Percentiles rank a stretch among this genome's conserved stretches.
Conservation (phyloP, 371 early-diverging fungal species). For the Mortierella sp. region DNA sequence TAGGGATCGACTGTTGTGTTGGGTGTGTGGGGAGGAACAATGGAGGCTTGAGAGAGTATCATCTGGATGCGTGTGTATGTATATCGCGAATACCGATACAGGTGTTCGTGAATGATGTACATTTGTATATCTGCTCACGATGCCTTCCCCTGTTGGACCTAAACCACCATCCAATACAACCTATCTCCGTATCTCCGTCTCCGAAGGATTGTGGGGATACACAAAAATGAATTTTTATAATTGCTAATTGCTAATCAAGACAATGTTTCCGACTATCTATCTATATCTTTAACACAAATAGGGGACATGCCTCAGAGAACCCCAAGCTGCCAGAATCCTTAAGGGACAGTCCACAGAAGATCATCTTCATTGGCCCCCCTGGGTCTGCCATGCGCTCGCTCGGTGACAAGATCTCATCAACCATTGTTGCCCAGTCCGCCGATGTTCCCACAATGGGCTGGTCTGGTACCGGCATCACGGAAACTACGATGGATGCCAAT, state of each 20-base stretch:
- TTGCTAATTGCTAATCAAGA: constrained; percentile 32
- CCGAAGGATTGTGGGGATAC: neutral
- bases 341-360: constrained; percentile 78
- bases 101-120: neutral
- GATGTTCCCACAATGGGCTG: constrained; percentile 97
- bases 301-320: constrained; percentile 99
- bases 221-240: constrained; percentile 7
- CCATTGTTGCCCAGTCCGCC: constrained; percentile 97
- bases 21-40: neutral
- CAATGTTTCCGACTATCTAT: neutral
- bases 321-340: constrained; percentile 95
- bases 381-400: constrained; percentile 98
- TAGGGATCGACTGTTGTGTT: neutral
- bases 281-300: constrained; percentile 61
- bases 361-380: constrained; percentile 98
- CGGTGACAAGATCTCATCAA: constrained; percentile 99
- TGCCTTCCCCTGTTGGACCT: neutral
- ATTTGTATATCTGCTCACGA: neutral
- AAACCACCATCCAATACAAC: constrained; percentile 1
- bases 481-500: constrained; percentile 69
- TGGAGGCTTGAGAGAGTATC: neutral
- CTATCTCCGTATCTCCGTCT: constrained; percentile 1
- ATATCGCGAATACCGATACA: no score
- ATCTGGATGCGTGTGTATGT: neutral
- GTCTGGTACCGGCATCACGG: constrained; percentile 92